Evolutionary conservation across 2,329 filamentous ascomycete species (phyloP).

Genomic region (Colletotrichum sp.): DNA sequence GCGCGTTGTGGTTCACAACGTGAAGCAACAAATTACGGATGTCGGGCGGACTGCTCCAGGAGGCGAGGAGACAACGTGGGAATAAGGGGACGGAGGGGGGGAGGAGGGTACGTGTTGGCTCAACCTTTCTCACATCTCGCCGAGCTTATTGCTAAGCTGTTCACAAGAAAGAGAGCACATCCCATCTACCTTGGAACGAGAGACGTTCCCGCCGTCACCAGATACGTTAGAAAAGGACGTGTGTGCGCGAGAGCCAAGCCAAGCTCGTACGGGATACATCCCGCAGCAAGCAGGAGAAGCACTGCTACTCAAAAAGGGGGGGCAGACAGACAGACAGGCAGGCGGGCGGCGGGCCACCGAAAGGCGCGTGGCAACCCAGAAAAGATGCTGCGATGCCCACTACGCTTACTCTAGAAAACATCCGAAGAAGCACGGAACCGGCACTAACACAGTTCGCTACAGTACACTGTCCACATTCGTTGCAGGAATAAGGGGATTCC

Average conservation of each 20-base stretch:
- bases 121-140: background rate
- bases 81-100: background rate
- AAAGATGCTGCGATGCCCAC: background rate
- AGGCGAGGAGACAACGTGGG: background rate
- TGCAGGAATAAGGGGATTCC: background rate
- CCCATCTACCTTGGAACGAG: background rate
- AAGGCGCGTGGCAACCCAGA: background rate
- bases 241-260: background rate
- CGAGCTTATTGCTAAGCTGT: background rate
- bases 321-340: background rate
- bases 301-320: background rate
- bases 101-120: background rate
- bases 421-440: background rate
- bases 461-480: slow-evolving; percentile 3
- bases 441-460: background rate
- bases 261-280: background rate
- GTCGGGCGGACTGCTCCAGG: background rate
- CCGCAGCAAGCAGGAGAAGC: background rate
- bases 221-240: background rate
- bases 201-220: background rate
- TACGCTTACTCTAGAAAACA: background rate
- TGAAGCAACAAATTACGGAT: background rate
- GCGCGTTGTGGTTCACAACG: background rate
- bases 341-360: background rate
- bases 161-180: background rate